A percentile compares a stretch with the other conserved stretches of the same genome.
These are phyloP conservation scores for Kodamaea sp. DNA, from an alignment of 1,139 yeast genomes.

Conservation along the genomic window DNA sequence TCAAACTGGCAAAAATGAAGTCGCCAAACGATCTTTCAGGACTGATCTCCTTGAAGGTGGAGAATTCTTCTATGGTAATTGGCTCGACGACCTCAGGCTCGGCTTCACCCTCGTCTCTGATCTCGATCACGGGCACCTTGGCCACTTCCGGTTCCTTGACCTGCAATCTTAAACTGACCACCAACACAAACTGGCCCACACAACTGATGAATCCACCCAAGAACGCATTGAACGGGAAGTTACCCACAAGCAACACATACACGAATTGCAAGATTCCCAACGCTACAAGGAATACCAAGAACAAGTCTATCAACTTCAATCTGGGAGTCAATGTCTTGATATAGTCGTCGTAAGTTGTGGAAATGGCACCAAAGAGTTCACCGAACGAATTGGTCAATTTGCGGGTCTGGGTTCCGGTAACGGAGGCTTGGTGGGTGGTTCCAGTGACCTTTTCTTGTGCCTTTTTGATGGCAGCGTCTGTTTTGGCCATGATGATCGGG, in stretches of 20 bases:
- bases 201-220: slow-evolving; percentile 90
- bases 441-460: slow-evolving; percentile 20
- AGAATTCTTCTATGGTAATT: slow-evolving; percentile 18
- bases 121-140: slow-evolving; percentile 7
- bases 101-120: slow-evolving; percentile 10
- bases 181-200: slow-evolving; percentile 92
- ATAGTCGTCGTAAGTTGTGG: slow-evolving; percentile 51
- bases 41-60: slow-evolving; percentile 50
- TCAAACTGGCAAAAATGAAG: slow-evolving; percentile 80
- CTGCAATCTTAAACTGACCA: slow-evolving; percentile 80
- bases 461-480: slow-evolving; percentile 28
- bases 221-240: slow-evolving; percentile 95
- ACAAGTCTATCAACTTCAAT: slow-evolving; percentile 71
- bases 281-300: slow-evolving; percentile 69
- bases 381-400: slow-evolving; percentile 19
- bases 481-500: slow-evolving; percentile 36
- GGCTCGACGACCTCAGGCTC: slow-evolving; percentile 15
- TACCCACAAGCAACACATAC: slow-evolving; percentile 77
- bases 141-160: slow-evolving; percentile 15
- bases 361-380: slow-evolving; percentile 52
- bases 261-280: slow-evolving; percentile 78
- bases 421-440: slow-evolving; percentile 5
- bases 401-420: slow-evolving; percentile 10
- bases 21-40: slow-evolving; percentile 90
- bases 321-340: slow-evolving; percentile 42